Percentiles rank a stretch among this genome's conserved stretches.
These are phyloP conservation scores for Microbotryomycetes sp. DNA, from an alignment of 1,284 basidiomycete species.

Conservation along the genomic window DNA sequence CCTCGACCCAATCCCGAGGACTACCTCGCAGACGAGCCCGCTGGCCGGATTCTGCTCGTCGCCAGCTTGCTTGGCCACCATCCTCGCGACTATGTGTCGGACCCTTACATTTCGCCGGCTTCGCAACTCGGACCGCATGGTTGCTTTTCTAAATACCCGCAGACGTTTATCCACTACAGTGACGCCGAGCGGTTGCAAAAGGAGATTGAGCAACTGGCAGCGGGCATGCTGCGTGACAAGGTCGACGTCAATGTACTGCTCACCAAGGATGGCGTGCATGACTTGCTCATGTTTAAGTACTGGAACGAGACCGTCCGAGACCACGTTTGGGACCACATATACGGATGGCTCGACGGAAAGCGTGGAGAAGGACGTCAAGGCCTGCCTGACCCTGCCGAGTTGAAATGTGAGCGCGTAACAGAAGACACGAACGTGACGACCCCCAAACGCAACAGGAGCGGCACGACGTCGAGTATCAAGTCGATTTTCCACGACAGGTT, in stretches of 20 bases:
- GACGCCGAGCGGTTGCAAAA: conserved; percentile 26
- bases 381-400: background rate
- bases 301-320: conserved; percentile 25
- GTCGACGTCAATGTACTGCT: conserved; percentile 18
- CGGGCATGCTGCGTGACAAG: conserved; percentile 13
- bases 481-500: background rate
- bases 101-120: conserved; percentile 26
- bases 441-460: background rate
- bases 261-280: conserved; percentile 26
- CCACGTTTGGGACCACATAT: conserved; percentile 12
- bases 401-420: background rate
- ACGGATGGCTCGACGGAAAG: conserved; percentile 13
- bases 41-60: conserved; percentile 21
- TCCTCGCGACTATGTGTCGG: conserved; percentile 16
- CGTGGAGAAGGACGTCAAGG: background rate
- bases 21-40: conserved; percentile 26
- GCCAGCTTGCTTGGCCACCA: conserved; percentile 22
- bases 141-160: conserved; percentile 18
- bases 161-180: conserved; percentile 26
- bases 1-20: conserved; percentile 27
- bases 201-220: conserved; percentile 25
- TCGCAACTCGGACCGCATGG: conserved; percentile 19
- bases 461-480: background rate
- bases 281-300: conserved; percentile 24
- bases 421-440: background rate